A percentile compares a stretch with the other conserved stretches of the same genome.
These are phyloP conservation scores for Cynanchum wilfordii DNA, from an alignment of 257 asterid species.

Conservation along the genomic window DNA sequence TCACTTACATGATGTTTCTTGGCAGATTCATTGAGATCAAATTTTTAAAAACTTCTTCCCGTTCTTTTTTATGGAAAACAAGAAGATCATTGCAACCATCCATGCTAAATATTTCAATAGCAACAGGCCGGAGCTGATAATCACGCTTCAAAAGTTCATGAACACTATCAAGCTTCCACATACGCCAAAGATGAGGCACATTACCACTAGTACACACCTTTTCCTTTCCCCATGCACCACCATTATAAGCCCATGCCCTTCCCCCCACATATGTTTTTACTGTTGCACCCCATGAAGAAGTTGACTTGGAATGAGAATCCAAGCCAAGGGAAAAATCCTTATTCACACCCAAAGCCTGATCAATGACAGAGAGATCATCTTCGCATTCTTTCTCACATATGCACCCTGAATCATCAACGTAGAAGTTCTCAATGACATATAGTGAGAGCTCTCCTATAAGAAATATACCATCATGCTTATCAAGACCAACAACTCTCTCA, in stretches of 20 bases:
- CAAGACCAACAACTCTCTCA: constrained; percentile 97
- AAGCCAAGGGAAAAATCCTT: constrained; percentile 77
- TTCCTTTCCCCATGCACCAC: constrained; percentile 99
- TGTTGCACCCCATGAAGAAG: constrained; percentile 81
- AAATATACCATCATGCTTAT: constrained; percentile 95
- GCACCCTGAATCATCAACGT: constrained; percentile 86
- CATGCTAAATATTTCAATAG: constrained; percentile 98
- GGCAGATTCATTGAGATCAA: constrained; percentile 98
- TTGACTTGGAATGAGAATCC: constrained; percentile 83
- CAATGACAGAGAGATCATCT: constrained; percentile 90
- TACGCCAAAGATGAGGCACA: constrained; percentile 96
- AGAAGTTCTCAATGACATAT: constrained; percentile 90
- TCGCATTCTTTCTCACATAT: constrained; percentile 88
- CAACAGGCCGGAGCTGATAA: constrained; percentile 98
- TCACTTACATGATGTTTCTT: constrained; percentile 92
- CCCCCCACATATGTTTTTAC: constrained; percentile 73
- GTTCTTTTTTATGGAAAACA: constrained; percentile 96
- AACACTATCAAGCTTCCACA: constrained; percentile 98
- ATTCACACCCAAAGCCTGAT: constrained; percentile 96
- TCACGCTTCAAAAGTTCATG: constrained; percentile 98
- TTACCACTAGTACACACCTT: constrained; percentile 65
- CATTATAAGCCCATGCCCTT: constrained; percentile 98
- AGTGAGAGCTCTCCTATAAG: constrained; percentile 85
- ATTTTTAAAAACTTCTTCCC: constrained; percentile 91
- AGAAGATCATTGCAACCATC: constrained; percentile 98